phyloP scores from a whole-genome alignment of 306 rosid genomes.

The Rosa chinensis region DNA sequence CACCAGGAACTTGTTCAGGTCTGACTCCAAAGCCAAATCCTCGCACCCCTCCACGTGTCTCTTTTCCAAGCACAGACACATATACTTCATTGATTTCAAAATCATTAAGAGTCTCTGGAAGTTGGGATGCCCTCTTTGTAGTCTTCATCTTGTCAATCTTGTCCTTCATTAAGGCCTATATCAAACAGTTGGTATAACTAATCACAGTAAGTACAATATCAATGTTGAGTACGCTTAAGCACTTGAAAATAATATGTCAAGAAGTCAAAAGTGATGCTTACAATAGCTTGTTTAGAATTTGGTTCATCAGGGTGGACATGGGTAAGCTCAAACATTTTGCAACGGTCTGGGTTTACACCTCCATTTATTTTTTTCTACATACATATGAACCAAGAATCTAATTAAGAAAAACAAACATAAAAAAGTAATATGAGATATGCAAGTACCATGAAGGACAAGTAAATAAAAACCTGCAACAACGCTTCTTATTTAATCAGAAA shows the following conservation, averaged over 20 bases:
- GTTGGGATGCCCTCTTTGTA: neutral
- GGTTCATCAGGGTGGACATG: neutral
- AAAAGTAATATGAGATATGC: no score
- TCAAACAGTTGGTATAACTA: neutral
- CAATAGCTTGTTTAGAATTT: neutral
- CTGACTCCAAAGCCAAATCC: neutral
- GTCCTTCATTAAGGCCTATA: neutral
- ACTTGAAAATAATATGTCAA: no score
- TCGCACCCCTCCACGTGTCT: neutral
- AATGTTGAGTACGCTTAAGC: neutral
- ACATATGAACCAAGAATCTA: neutral
- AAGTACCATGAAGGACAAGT: no score
- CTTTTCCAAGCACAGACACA: neutral
- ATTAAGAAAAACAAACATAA: no score
- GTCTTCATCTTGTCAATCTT: neutral
- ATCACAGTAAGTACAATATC: neutral
- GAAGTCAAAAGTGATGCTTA: neutral
- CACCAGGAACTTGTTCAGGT: neutral
- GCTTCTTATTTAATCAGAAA: no score
- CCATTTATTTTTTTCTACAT: neutral
- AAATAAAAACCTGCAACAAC: no score
- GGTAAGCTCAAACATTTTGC: neutral
- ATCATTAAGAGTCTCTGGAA: neutral
- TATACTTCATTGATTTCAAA: neutral
- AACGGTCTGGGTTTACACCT: neutral